Percentiles rank a stretch among this genome's conserved stretches.
These are phyloP conservation scores for Allomyces macrogynus DNA, from an alignment of 192 early-diverging fungal genomes.

Conservation along the genomic window DNA sequence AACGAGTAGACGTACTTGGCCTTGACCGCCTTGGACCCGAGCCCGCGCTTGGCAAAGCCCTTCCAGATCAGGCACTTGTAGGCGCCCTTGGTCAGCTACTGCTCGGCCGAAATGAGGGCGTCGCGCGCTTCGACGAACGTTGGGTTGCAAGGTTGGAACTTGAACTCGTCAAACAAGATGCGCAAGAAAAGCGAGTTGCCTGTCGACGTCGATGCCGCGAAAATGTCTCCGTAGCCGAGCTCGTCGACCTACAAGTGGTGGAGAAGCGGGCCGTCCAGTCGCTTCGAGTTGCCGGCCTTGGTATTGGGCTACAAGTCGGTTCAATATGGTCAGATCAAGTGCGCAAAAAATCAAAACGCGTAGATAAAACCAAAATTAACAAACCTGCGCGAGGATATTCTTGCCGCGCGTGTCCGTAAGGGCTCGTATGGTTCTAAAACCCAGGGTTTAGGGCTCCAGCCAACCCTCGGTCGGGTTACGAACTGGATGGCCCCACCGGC, in stretches of 20 bases:
- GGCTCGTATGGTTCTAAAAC: too few species aligned
- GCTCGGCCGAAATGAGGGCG: constrained; percentile 6
- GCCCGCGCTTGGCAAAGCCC: constrained; percentile 24
- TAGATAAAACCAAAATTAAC: neutral
- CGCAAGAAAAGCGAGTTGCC: neutral
- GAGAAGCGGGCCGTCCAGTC: constrained; percentile 3
- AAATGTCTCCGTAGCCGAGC: too few species aligned
- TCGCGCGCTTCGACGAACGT: constrained; percentile 9
- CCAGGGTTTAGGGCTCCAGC: too few species aligned
- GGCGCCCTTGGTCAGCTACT: neutral
- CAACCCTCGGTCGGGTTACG: too few species aligned
- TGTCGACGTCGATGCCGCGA: neutral
- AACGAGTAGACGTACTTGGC: neutral
- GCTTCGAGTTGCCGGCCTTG: constrained; percentile 15
- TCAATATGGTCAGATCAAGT: neutral
- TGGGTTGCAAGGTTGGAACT: constrained; percentile 9
- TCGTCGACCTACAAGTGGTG: too few species aligned
- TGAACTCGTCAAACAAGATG: constrained; percentile 2
- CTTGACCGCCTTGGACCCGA: constrained; percentile 18
- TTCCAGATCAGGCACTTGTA: constrained; percentile 3
- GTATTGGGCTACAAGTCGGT: neutral
- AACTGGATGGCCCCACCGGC: too few species aligned
- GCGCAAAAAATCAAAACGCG: too few species aligned
- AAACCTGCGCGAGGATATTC: neutral
- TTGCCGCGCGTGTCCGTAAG: constrained; percentile 12